phyloP scores from a whole-genome alignment of 2,329 filamentous ascomycete genomes.

The Alternaria longipes region DNA sequence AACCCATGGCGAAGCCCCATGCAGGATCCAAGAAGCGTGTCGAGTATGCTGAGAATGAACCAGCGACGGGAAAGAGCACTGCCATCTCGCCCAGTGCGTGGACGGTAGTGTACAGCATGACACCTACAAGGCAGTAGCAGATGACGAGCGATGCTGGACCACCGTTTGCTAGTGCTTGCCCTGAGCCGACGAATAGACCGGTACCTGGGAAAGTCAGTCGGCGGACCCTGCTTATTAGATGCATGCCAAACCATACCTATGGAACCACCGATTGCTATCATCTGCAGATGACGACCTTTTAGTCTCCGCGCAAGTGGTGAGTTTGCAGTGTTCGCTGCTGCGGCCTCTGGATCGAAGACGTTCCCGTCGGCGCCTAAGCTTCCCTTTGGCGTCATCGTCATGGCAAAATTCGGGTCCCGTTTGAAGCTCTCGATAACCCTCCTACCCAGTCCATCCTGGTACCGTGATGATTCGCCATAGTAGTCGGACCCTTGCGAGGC shows the following conservation, averaged over 20 bases:
- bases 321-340: conserved; percentile 70
- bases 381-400: conserved; percentile 59
- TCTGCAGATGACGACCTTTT: conserved; percentile 76
- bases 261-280: conserved; percentile 96
- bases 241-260: conserved; percentile 60
- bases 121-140: conserved; percentile 70
- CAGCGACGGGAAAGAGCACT: conserved; percentile 87
- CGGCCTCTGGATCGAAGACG: conserved; percentile 70
- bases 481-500: conserved; percentile 47
- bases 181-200: conserved; percentile 85
- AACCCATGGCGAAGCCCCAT: conserved; percentile 95
- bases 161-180: conserved; percentile 51
- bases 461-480: conserved; percentile 51
- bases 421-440: conserved; percentile 57
- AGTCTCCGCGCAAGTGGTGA: conserved; percentile 74
- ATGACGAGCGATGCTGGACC: conserved; percentile 51
- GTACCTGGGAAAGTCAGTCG: conserved; percentile 43
- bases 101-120: conserved; percentile 91
- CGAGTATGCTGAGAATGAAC: conserved; percentile 91
- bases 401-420: conserved; percentile 52
- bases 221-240: conserved; percentile 6
- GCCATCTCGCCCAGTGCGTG: conserved; percentile 92
- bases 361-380: conserved; percentile 62
- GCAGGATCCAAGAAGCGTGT: conserved; percentile 92
- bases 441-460: conserved; percentile 44